Conservation (phyloP, 139 green algal species). For the Desmodesmus armatus region DNA sequence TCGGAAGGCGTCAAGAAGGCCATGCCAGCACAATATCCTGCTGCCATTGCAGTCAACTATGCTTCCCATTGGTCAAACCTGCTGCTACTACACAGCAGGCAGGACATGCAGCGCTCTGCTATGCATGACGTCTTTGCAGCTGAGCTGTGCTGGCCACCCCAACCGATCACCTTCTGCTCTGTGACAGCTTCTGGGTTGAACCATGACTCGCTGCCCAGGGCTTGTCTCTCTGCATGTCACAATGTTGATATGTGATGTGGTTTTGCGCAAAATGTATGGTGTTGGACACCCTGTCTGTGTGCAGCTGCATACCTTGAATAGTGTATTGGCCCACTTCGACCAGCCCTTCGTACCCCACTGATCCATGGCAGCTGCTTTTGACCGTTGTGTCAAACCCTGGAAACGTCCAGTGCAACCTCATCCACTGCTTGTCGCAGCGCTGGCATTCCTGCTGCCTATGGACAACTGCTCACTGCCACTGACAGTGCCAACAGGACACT, state of each 20-base stretch:
- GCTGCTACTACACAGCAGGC: not conserved
- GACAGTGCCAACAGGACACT: no score
- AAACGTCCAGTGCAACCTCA: no score
- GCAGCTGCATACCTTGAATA: constrained; percentile 40
- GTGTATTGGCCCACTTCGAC: constrained; percentile 23
- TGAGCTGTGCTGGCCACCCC: not conserved
- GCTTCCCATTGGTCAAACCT: no score
- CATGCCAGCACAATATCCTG: not conserved
- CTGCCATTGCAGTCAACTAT: not conserved
- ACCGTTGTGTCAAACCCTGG: no score
- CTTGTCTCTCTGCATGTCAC: constrained; percentile 36
- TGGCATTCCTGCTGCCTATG: no score
- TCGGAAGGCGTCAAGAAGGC: not conserved
- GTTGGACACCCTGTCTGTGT: not conserved
- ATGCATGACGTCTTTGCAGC: not conserved
- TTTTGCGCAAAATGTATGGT: not conserved
- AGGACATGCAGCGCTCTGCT: not conserved
- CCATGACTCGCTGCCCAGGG: constrained; percentile 45
- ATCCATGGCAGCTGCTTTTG: no score
- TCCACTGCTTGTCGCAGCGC: no score
- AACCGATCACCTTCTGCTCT: constrained; percentile 35
- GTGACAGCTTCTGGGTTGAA: constrained; percentile 43
- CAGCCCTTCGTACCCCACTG: no score
- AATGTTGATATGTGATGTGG: not conserved
- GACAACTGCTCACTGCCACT: no score